Conservation (phyloP, 352 stramenopile genomes). For the Saprolegnia diclina region DNA sequence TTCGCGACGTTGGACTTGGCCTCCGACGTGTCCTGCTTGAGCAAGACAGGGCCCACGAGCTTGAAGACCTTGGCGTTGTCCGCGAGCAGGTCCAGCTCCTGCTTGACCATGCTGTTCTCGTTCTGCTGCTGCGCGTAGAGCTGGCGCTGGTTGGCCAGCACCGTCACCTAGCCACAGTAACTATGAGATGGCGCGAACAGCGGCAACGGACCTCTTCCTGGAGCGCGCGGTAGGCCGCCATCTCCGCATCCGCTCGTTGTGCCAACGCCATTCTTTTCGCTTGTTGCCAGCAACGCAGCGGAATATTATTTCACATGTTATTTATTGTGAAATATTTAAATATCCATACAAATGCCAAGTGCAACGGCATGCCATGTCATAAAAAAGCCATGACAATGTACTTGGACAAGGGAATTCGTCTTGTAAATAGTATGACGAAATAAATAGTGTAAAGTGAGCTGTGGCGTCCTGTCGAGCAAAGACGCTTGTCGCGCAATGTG, state of each 20-base stretch:
- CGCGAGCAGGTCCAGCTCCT: conserved; percentile 85
- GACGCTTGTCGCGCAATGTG: too few species aligned
- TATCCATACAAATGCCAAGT: too few species aligned
- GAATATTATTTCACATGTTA: too few species aligned
- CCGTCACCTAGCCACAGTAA: conserved; percentile 53
- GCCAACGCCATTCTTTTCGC: conserved; percentile 38
- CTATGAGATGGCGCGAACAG: neutral
- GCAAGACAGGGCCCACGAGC: conserved; percentile 90
- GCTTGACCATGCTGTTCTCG: conserved; percentile 96
- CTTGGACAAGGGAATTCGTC: too few species aligned
- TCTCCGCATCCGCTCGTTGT: conserved; percentile 83
- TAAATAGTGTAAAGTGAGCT: too few species aligned
- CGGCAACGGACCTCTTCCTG: conserved; percentile 76
- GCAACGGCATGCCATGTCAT: too few species aligned
- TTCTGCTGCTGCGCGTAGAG: conserved; percentile 90
- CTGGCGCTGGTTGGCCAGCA: conserved; percentile 82
- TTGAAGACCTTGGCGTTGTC: conserved; percentile 92
- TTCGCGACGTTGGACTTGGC: conserved; percentile 94
- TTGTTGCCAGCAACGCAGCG: neutral
- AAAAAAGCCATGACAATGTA: too few species aligned
- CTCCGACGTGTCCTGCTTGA: conserved; percentile 93
- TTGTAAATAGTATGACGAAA: too few species aligned
- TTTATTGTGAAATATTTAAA: too few species aligned
- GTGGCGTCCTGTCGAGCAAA: too few species aligned
- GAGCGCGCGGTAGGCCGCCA: conserved; percentile 84